These are phyloP conservation scores for Rhizopogon vinicolor DNA, from an alignment of 768 basidiomycete species.

Conservation along the genomic window DNA sequence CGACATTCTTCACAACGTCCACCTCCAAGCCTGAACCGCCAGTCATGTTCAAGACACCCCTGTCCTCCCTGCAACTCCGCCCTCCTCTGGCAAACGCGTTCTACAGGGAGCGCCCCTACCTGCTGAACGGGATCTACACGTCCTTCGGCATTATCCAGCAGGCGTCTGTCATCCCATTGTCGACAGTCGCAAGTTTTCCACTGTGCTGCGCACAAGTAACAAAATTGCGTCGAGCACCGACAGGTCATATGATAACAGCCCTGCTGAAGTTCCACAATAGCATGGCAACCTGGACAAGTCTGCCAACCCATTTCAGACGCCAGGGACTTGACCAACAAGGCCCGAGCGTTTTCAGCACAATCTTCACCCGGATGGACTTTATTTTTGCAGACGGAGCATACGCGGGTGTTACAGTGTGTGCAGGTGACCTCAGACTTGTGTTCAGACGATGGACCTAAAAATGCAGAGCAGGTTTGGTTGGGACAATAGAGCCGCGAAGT, in stretches of 20 bases:
- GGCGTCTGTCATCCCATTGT: conserved; percentile 57
- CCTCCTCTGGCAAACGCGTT: conserved; percentile 18
- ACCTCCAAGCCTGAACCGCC: conserved; percentile 39
- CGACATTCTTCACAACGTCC: conserved; percentile 45
- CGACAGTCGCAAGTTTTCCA: conserved; percentile 63
- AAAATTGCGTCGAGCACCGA: conserved; percentile 45
- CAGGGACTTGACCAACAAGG: conserved; percentile 39
- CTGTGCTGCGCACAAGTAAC: conserved; percentile 54
- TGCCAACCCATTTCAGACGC: conserved; percentile 49
- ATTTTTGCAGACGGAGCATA: conserved; percentile 50
- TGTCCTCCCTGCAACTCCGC: conserved; percentile 44
- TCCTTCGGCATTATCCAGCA: conserved; percentile 23
- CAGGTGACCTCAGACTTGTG: conserved; percentile 28
- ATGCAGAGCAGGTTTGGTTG: conserved; percentile 45
- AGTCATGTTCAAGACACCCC: conserved; percentile 43
- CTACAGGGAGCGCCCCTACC: conserved; percentile 12
- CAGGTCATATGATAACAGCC: conserved; percentile 71
- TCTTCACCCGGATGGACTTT: conserved; percentile 32
- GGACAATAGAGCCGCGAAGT: conserved; percentile 46
- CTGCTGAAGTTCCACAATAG: conserved; percentile 48
- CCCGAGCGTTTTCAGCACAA: conserved; percentile 40
- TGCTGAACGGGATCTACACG: conserved; percentile 10
- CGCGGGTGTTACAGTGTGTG: conserved; percentile 30
- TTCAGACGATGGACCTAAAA: conserved; percentile 38
- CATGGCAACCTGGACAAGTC: conserved; percentile 55